These are phyloP conservation scores for Acanthamoeba royreba DNA, from an alignment of 208 protist species.

Conservation along the genomic window DNA sequence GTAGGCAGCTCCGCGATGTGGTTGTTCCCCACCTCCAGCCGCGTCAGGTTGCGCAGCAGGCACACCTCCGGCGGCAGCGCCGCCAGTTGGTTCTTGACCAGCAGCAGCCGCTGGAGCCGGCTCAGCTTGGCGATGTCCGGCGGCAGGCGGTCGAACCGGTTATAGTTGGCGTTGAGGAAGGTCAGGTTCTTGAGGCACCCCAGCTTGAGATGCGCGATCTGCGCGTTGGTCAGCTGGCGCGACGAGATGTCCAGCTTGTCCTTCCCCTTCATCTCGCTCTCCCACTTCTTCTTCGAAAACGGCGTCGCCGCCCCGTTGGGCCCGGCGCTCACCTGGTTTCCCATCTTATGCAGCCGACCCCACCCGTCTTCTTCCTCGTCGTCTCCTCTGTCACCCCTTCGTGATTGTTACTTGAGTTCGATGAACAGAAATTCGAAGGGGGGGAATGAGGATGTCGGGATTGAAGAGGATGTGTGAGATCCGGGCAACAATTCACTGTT, in stretches of 20 bases:
- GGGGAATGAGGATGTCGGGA: too few species aligned
- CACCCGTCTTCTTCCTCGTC: too few species aligned
- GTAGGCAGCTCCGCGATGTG: neutral
- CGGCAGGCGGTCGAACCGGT: neutral
- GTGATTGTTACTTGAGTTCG: too few species aligned
- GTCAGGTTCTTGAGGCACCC: conserved; percentile 32
- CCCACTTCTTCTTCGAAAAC: conserved; percentile 33
- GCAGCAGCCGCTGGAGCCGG: conserved; percentile 24
- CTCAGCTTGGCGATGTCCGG: conserved; percentile 18
- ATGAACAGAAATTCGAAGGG: too few species aligned
- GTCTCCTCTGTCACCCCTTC: too few species aligned
- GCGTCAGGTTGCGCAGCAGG: neutral
- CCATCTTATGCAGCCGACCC: neutral
- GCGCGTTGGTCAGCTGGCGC: neutral
- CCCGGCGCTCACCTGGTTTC: neutral
- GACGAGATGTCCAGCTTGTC: conserved; percentile 43
- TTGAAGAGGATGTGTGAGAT: too few species aligned
- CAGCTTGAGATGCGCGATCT: conserved; percentile 12
- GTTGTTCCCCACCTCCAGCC: conserved; percentile 45
- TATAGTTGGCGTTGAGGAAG: conserved; percentile 28
- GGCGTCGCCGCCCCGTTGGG: neutral
- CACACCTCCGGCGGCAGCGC: neutral
- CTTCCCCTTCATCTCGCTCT: conserved; percentile 42
- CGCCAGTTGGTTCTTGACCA: conserved; percentile 27
- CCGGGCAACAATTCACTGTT: too few species aligned